Conservation (phyloP, 2,329 filamentous ascomycete genomes). For the Beauveria australis region DNA sequence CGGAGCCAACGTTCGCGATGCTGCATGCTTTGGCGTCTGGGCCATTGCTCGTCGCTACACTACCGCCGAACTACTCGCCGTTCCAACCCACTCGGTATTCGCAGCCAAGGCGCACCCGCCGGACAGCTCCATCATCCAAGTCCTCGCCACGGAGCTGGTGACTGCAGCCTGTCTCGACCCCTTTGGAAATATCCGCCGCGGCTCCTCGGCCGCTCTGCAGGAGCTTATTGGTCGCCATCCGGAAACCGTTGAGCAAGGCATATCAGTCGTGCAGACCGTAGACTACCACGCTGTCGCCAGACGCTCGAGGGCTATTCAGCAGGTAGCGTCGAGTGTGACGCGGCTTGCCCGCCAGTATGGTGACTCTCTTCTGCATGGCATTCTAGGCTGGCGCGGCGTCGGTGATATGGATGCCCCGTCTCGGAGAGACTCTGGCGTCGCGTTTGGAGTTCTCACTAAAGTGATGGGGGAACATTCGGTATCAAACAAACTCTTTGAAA, state of each 20-base stretch:
- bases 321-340: conserved; percentile 64
- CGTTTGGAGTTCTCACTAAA: conserved; percentile 54
- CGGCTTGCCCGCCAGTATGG: conserved; percentile 62
- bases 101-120: conserved; percentile 29
- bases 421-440: conserved; percentile 60
- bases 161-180: conserved; percentile 79
- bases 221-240: conserved; percentile 91
- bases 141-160: conserved; percentile 73
- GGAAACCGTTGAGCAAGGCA: conserved; percentile 72
- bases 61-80: conserved; percentile 63
- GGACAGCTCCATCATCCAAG: conserved; percentile 54
- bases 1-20: conserved; percentile 87
- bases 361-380: conserved; percentile 57
- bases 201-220: conserved; percentile 86
- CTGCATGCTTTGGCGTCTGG: conserved; percentile 95
- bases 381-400: conserved; percentile 84
- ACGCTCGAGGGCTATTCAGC: conserved; percentile 70
- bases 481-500: not conserved
- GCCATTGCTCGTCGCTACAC: conserved; percentile 79
- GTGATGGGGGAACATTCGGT: conserved; percentile 29
- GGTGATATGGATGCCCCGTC: conserved; percentile 68
- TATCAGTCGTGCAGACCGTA: conserved; percentile 76
- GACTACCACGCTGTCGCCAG: conserved; percentile 91
- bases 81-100: conserved; percentile 42
- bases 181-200: conserved; percentile 85